phyloP scores from a whole-genome alignment of 78 protist species.

The Planoprotostelium fungivorum region DNA sequence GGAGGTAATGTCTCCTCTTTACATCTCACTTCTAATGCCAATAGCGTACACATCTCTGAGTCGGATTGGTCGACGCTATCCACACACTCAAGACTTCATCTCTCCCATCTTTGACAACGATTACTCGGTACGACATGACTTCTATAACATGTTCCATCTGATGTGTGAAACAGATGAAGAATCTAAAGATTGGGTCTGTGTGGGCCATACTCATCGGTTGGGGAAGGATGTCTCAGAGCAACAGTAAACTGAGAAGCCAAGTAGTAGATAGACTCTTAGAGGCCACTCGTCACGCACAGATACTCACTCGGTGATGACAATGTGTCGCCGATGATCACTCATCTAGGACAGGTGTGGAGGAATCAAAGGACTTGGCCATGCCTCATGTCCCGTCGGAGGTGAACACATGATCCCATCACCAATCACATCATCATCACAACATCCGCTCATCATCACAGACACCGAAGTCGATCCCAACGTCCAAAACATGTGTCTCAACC shows the following conservation, averaged over 20 bases:
- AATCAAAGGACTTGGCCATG: slow-evolving; percentile 53
- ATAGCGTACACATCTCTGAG: slow-evolving; percentile 13
- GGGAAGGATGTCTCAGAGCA: slow-evolving; percentile 47
- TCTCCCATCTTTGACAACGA: slow-evolving; percentile 24
- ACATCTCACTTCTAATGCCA: neutral
- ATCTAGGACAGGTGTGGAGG: slow-evolving; percentile 46
- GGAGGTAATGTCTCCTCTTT: neutral
- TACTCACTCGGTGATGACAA: neutral
- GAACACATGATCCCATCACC: neutral
- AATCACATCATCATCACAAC: neutral
- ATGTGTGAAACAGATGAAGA: neutral
- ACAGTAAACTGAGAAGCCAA: slow-evolving; percentile 25
- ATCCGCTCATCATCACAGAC: slow-evolving; percentile 9
- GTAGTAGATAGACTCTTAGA: slow-evolving; percentile 32
- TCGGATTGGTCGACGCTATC: slow-evolving; percentile 45
- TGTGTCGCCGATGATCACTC: no score
- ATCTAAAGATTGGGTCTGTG: neutral
- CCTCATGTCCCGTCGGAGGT: slow-evolving; percentile 64
- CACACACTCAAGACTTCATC: slow-evolving; percentile 27
- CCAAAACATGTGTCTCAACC: slow-evolving; percentile 39
- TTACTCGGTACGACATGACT: neutral
- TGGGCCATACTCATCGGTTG: slow-evolving; percentile 28
- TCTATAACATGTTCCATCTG: neutral
- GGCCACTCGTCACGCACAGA: slow-evolving; percentile 26
- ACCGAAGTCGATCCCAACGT: slow-evolving; percentile 35